Evolutionary conservation across 2,329 filamentous ascomycete genomes (phyloP).

Genomic region (Beauveria medogensis): DNA sequence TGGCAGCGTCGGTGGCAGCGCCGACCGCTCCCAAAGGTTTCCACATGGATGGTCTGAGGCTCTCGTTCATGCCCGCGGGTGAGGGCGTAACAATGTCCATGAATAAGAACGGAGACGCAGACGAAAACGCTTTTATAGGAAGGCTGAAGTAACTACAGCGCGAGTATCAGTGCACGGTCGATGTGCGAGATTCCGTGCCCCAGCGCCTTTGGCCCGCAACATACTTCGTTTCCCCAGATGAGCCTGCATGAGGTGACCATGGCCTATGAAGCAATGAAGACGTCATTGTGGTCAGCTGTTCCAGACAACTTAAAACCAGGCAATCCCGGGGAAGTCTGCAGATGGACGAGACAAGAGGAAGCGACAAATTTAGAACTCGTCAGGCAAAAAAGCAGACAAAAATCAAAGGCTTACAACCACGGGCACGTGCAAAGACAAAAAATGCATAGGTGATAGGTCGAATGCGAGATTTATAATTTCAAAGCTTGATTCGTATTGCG

Average conservation of each 20-base stretch:
- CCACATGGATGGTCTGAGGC: not conserved
- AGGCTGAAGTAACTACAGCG: conserved; percentile 26
- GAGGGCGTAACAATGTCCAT: conserved; percentile 12
- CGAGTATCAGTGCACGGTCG: not conserved
- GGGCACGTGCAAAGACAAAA: not conserved
- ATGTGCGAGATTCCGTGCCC: not conserved
- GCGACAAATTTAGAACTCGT: too few relatives aligned
- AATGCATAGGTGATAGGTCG: not conserved
- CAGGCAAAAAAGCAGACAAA: not conserved
- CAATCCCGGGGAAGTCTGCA: not conserved
- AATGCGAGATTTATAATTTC: not conserved
- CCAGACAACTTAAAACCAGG: not conserved
- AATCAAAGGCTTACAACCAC: not conserved
- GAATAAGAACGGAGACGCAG: conserved; percentile 15
- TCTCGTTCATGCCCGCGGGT: not conserved
- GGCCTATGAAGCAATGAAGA: conserved; percentile 2
- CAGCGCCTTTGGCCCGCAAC: not conserved
- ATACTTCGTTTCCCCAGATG: conserved; percentile 6
- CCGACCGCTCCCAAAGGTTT: not conserved
- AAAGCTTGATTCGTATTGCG: not conserved
- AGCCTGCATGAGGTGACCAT: conserved; percentile 7
- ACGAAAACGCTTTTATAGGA: conserved; percentile 14
- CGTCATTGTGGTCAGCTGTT: not conserved
- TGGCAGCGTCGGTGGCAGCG: not conserved
- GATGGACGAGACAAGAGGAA: not conserved